phyloP scores from a whole-genome alignment of 257 asterid species.

The Solanum sejunctum region DNA sequence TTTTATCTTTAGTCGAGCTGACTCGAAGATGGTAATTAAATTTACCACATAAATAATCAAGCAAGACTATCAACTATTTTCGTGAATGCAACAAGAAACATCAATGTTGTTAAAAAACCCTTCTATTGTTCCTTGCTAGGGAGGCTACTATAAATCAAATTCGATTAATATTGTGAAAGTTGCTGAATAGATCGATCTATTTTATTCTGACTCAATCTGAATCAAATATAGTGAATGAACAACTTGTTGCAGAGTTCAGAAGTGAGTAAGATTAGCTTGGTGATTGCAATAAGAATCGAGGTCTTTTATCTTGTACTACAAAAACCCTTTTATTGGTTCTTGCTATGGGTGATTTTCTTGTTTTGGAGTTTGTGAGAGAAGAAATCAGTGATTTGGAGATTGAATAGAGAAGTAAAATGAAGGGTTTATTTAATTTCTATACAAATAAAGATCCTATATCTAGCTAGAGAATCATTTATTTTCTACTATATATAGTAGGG shows the following conservation, averaged over 20 bases:
- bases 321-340: neutral
- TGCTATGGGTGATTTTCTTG: neutral
- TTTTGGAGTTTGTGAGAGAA: neutral
- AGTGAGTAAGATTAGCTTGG: neutral
- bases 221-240: neutral
- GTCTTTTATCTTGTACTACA: fast-evolving
- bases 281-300: neutral
- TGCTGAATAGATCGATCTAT: neutral
- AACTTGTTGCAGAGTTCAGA: neutral
- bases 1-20: neutral
- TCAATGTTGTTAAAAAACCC: neutral
- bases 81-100: neutral
- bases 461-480: neutral
- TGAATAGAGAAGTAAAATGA: neutral
- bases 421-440: neutral
- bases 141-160: neutral
- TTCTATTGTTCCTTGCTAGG: neutral
- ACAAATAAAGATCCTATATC: neutral
- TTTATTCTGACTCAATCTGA: neutral
- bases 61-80: neutral
- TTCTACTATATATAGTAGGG: neutral
- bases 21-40: neutral
- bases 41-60: neutral
- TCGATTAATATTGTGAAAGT: neutral
- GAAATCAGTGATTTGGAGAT: neutral